A percentile compares a stretch with the other conserved stretches of the same genome.
Evolutionary conservation across 1,284 basidiomycete genomes (phyloP).

Genomic region (Ceratobasidium sp.): DNA sequence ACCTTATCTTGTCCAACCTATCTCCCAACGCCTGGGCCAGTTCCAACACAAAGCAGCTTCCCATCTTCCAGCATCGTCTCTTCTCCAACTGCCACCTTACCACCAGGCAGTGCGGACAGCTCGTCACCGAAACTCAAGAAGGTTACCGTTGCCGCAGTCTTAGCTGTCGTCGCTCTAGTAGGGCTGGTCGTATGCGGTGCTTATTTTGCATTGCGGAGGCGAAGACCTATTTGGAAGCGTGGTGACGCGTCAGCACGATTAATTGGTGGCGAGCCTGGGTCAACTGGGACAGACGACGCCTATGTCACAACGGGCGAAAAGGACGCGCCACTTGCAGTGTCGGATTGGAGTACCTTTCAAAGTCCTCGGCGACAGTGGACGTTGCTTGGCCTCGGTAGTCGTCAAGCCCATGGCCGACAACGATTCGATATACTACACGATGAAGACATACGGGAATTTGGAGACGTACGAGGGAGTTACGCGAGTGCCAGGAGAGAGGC

Average conservation of each 20-base stretch:
- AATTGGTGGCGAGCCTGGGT: slow-evolving; percentile 61
- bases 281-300: slow-evolving; percentile 53
- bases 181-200: slow-evolving; percentile 57
- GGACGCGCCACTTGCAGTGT: slow-evolving; percentile 53
- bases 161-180: slow-evolving; percentile 66
- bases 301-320: slow-evolving; percentile 55
- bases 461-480: slow-evolving; percentile 28
- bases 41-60: slow-evolving; percentile 47
- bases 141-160: slow-evolving; percentile 67
- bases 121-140: slow-evolving; percentile 50
- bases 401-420: slow-evolving; percentile 19
- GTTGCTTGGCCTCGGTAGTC: slow-evolving; percentile 30
- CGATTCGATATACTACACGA: slow-evolving; percentile 48
- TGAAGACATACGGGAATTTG: slow-evolving; percentile 47
- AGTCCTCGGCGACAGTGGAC: slow-evolving; percentile 46
- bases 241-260: slow-evolving; percentile 48
- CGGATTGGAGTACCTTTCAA: slow-evolving; percentile 48
- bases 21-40: slow-evolving; percentile 58
- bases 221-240: slow-evolving; percentile 48
- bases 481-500: slow-evolving; percentile 6
- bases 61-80: not conserved
- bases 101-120: slow-evolving; percentile 45
- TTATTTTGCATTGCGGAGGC: slow-evolving; percentile 59
- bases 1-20: not conserved
- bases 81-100: slow-evolving; percentile 14